These are phyloP conservation scores for Leptographium radiaticola DNA, from an alignment of 2,329 filamentous ascomycete species.

Conservation along the genomic window DNA sequence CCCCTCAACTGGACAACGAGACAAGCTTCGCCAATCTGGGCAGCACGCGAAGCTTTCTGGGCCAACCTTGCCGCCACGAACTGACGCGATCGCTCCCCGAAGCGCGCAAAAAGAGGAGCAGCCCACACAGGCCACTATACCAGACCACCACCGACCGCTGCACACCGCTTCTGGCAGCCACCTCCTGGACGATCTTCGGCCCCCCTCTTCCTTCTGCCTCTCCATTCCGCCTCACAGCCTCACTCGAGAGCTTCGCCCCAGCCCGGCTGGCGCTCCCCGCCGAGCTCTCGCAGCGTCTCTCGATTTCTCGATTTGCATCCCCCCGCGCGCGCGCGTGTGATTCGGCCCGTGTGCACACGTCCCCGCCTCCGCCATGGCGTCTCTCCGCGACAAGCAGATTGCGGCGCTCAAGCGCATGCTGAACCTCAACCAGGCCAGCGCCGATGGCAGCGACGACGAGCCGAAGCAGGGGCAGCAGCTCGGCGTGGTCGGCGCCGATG, in stretches of 20 bases:
- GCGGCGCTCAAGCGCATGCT: constrained; percentile 77
- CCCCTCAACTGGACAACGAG: not conserved
- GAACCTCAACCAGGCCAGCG: constrained; percentile 68
- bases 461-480: constrained; percentile 48
- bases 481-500: constrained; percentile 73
- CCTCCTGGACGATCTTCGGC: too few relatives aligned
- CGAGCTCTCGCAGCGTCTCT: not conserved
- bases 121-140: not conserved
- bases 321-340: too few relatives aligned
- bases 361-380: constrained; percentile 3
- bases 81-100: too few relatives aligned
- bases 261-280: too few relatives aligned
- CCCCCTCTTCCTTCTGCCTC: too few relatives aligned
- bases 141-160: not conserved
- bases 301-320: not conserved
- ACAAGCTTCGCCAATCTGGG: not conserved
- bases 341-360: not conserved
- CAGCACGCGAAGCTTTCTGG: not conserved
- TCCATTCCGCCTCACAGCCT: too few relatives aligned
- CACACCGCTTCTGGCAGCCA: too few relatives aligned
- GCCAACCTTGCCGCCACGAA: too few relatives aligned
- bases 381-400: constrained; percentile 13
- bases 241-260: too few relatives aligned
- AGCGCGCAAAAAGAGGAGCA: not conserved
- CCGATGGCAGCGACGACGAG: constrained; percentile 44